A percentile compares a stretch with the other conserved stretches of the same genome.
These are phyloP conservation scores for Nicotiana noctiflora DNA, from an alignment of 257 asterid species.

Conservation along the genomic window DNA sequence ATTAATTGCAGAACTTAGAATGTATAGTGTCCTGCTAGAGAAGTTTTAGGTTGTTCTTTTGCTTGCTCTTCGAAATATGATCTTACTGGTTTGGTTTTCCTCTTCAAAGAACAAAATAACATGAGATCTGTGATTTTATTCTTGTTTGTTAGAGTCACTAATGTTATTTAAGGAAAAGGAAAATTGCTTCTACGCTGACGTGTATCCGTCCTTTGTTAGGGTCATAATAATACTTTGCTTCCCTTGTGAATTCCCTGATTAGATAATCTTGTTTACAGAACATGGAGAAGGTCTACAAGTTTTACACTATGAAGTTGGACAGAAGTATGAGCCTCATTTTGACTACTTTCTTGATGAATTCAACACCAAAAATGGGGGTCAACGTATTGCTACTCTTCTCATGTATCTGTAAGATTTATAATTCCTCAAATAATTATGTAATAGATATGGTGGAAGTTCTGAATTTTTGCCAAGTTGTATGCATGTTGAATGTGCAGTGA, in stretches of 20 bases:
- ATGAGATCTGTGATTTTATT: neutral
- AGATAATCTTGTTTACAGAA: slow-evolving; percentile 34
- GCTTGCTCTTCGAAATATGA: neutral
- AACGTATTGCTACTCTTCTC: slow-evolving; percentile 82
- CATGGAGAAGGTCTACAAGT: slow-evolving; percentile 91
- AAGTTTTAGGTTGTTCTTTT: neutral
- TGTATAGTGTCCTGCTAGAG: neutral
- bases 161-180: neutral
- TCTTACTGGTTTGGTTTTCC: neutral
- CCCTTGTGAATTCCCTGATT: slow-evolving; percentile 12
- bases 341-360: slow-evolving; percentile 72
- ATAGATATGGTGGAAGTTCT: neutral
- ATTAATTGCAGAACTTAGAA: neutral
- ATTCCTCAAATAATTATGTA: neutral
- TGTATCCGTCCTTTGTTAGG: neutral
- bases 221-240: neutral
- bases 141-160: neutral
- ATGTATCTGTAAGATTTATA: slow-evolving; percentile 70
- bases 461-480: neutral
- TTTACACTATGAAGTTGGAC: slow-evolving; percentile 82
- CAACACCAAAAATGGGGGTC: slow-evolving; percentile 86
- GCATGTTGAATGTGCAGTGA: neutral
- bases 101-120: neutral
- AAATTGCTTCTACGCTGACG: neutral
- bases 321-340: slow-evolving; percentile 83